Base-by-base conservation (phyloP, 176 grass and related monocot genomes). In the Ananas comosus region DNA sequence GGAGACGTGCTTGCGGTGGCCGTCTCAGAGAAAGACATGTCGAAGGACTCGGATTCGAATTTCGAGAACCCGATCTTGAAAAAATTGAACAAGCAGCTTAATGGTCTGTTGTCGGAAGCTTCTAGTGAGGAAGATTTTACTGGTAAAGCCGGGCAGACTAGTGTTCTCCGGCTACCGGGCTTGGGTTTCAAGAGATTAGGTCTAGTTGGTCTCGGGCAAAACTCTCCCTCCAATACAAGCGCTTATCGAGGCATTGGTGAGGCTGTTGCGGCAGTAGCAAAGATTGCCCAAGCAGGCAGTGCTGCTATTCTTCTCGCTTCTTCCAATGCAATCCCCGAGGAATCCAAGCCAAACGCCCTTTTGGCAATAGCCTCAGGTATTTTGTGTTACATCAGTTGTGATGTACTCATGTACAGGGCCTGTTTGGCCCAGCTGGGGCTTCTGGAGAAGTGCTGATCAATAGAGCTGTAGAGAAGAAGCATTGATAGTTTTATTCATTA, bases 171-270 rank as follows among this genome's bases (percentile, higher is more conserved):
- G 25, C 80, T 97, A 22, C 74, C 84, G 0, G 86, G 94, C 9
- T 86, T 88, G 70, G 84, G 89, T 12, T 97, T 92, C 75, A 97
- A 97, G 81, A 92, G 94, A 67, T 66, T 97, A 27, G 75, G 84
- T 17, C 82, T 97, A 71, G 65, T 97, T 70, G 94, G 94, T 2
- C 82, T 87, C 12, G 94, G 94, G 19, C 86, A 85, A 64, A 73
- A 52, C 63, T 63, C 87, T 56, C 85, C 89, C 0, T 86, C 94
- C 11, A 84, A 67, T 13, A 49, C 84, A 1, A 63, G 18, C 0
- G 86, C 86, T 63, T 68, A 75, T 80, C 78, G 75, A 52, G 74
- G 74, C 69, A 91, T 97, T 14, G 93, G 93, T 0, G 93, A 97
- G 14, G 76, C 86, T 0, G 79, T 92, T 13, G 94, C 94, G 21